Conservation (phyloP, 1,284 basidiomycete genomes). For the Filobasidium uniguttulatum region DNA sequence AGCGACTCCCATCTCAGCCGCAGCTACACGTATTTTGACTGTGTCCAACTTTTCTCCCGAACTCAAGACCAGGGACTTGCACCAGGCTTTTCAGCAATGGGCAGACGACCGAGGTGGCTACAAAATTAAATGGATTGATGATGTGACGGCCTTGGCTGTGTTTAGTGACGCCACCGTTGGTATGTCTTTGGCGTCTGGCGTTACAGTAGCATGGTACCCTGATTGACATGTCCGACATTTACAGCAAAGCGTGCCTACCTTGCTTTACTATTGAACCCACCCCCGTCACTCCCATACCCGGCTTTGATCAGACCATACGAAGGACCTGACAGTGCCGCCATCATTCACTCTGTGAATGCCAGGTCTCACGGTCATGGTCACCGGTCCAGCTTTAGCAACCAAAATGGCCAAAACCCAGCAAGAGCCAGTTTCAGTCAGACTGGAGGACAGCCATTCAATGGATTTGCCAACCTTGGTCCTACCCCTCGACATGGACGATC, state of each 20-base stretch:
- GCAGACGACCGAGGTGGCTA: conserved; percentile 77
- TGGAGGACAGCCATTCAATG: background rate
- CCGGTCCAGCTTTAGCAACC: too few species aligned
- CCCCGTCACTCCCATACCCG: conserved; percentile 51
- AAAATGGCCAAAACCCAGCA: too few species aligned
- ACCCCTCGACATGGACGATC: conserved; percentile 4
- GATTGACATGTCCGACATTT: conserved; percentile 21
- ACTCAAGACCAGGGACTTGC: conserved; percentile 94
- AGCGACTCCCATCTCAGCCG: conserved; percentile 48
- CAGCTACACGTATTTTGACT: conserved; percentile 86
- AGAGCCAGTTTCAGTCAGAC: conserved; percentile 4
- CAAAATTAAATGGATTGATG: conserved; percentile 98
- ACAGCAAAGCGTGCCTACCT: conserved; percentile 89
- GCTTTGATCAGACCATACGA: conserved; percentile 77
- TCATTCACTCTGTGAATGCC: conserved; percentile 75
- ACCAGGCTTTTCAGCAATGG: conserved; percentile 78
- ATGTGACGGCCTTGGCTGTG: conserved; percentile 87
- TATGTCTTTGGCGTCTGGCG: conserved; percentile 22
- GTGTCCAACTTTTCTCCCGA: conserved; percentile 83
- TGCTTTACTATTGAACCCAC: conserved; percentile 65
- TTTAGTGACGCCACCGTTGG: conserved; percentile 51
- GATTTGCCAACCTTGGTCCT: background rate
- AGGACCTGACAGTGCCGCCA: conserved; percentile 74
- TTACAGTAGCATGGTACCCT: background rate
- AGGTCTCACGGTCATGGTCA: conserved; percentile 23